Percentiles rank a stretch among this genome's conserved stretches.
phyloP scores from a whole-genome alignment of 106 monocot species.

The Platanthera zijinensis region DNA sequence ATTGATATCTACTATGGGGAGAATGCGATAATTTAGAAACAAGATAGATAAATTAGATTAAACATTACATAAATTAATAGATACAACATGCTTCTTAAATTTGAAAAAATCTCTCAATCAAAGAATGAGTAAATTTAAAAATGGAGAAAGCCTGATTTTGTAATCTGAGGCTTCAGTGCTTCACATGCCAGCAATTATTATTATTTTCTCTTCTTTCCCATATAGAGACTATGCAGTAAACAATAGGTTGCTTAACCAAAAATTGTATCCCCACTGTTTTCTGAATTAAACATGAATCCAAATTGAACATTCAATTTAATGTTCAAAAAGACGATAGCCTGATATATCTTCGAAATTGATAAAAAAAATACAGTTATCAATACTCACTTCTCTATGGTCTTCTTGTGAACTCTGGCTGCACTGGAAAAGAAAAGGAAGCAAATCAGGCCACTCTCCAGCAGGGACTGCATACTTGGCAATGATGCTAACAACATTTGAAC shows the following conservation, averaged over 20 bases:
- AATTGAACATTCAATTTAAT: not conserved
- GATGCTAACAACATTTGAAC: slow-evolving; percentile 88
- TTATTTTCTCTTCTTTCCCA: too few species aligned
- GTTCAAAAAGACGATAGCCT: not conserved
- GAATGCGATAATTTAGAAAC: too few species aligned
- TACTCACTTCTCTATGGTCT: slow-evolving; percentile 93
- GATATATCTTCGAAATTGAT: not conserved
- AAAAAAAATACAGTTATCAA: not conserved
- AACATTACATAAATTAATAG: too few species aligned
- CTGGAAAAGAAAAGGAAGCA: slow-evolving; percentile 88
- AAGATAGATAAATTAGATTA: too few species aligned
- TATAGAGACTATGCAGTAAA: too few species aligned
- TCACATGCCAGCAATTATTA: too few species aligned
- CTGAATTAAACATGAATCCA: not conserved
- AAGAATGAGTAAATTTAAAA: too few species aligned
- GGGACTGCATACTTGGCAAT: slow-evolving; percentile 97
- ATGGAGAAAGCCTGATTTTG: too few species aligned
- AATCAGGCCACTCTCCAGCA: slow-evolving; percentile 90
- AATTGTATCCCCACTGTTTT: not conserved
- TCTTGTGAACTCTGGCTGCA: slow-evolving; percentile 96
- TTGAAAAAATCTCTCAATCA: too few species aligned
- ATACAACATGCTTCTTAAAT: too few species aligned
- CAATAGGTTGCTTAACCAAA: not conserved
- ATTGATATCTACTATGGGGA: too few species aligned
- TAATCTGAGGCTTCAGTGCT: too few species aligned